Evolutionary conservation across 2,329 filamentous ascomycete genomes (phyloP).

Genomic region (Exserohilum rostratum): DNA sequence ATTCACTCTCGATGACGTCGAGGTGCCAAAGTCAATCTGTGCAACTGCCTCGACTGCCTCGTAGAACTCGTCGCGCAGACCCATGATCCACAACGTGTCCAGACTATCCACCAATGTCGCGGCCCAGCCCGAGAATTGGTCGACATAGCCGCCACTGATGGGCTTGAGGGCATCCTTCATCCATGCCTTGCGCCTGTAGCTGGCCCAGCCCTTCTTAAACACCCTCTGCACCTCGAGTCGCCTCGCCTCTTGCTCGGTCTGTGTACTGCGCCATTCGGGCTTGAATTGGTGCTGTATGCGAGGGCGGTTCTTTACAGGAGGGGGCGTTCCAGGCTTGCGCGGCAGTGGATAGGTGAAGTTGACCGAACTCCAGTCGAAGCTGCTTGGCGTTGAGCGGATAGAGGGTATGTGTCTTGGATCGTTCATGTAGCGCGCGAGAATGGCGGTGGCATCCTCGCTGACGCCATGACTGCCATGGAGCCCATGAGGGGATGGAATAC

Average conservation of each 20-base stretch:
- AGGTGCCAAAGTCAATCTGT: conserved; percentile 53
- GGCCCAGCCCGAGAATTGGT: conserved; percentile 57
- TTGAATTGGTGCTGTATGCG: conserved; percentile 42
- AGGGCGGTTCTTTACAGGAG: conserved; percentile 36
- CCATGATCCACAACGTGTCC: conserved; percentile 58
- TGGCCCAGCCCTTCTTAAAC: conserved; percentile 52
- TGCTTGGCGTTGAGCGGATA: conserved; percentile 34
- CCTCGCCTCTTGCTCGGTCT: conserved; percentile 33
- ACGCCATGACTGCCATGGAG: neutral
- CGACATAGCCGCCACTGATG: conserved; percentile 44
- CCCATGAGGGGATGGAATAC: neutral
- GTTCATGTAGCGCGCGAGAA: conserved; percentile 44
- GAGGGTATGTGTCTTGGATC: conserved; percentile 26
- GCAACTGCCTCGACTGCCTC: conserved; percentile 54
- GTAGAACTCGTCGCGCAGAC: conserved; percentile 55
- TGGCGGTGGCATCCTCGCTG: conserved; percentile 25
- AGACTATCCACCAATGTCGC: conserved; percentile 55
- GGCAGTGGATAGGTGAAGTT: conserved; percentile 35
- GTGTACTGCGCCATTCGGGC: conserved; percentile 22
- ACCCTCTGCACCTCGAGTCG: conserved; percentile 37
- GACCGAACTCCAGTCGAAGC: conserved; percentile 42
- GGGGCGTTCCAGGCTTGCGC: conserved; percentile 35
- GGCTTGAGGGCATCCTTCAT: conserved; percentile 55
- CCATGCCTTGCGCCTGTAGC: conserved; percentile 55
- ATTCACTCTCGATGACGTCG: conserved; percentile 50